Evolutionary conservation across 1,284 basidiomycete genomes (phyloP), one percentile per base, ranked within the genome.

Genomic region (Trichosporon sp.): DNA sequence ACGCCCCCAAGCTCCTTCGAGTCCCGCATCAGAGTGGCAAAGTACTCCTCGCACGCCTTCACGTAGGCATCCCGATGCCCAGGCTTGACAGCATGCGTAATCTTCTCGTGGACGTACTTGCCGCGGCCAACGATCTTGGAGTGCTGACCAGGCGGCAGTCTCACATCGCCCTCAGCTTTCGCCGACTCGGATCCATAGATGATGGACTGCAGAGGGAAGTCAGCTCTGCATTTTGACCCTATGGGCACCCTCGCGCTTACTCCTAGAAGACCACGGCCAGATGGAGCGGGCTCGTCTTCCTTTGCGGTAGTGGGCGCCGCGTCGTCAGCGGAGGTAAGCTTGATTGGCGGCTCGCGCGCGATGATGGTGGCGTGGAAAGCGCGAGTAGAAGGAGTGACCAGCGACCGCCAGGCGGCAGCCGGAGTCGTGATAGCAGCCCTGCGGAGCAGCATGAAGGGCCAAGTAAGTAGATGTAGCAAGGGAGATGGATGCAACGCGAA

Each of bases 61-160:
- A 90, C 90, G 80, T 97, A 97, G 68, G 89, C 88, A 49, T 89
- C 87, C 37, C 86, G 82, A 64, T 86, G 86, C 64, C 88, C 86
- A 7, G 93, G 92, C 74, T 88, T 89, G 70, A 96, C 90, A 65
- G 83, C 84, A 80, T 97, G 94, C 37, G 92, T 86, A 80, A 95
- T 90, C 73, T 95, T 89, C 40, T 90, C 90, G 79, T 95, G 92
- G 31, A 83, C 78, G 69, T 82, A 83, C 70, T 94, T 92, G 57
- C 91, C 90, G 63, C 92, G 84, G 44, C 89, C 93, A 58, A 95
- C 88, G 4, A 92, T 80, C 73, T 86, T 86, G 8, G 90, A 92
- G 78, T 95, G 92, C 74, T 93, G 91, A 65, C 86, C 65, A 27
- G 67, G 56, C 40, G 67, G 29, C 14, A 37, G 60, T 66, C 89